Conservation (phyloP, 306 rosid genomes). For the Vicia villosa region DNA sequence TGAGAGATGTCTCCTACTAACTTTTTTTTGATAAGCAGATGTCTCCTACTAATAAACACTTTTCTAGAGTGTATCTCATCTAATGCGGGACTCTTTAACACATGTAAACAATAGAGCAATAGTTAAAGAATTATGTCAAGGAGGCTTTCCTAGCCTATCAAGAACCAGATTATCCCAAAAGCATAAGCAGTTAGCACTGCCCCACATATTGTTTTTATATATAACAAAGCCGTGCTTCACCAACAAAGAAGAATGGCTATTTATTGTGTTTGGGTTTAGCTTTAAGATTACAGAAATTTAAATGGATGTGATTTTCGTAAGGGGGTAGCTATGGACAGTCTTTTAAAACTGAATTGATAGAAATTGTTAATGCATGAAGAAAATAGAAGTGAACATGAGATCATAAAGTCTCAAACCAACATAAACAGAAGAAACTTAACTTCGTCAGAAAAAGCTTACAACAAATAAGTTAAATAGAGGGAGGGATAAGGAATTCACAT, state of each 20-base stretch:
- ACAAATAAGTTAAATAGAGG: constrained; percentile 19
- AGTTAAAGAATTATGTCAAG: constrained; percentile 12
- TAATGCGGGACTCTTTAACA: background rate
- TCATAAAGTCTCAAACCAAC: constrained; percentile 30
- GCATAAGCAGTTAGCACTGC: constrained; percentile 3
- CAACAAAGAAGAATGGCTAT: constrained; percentile 14
- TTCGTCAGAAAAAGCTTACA: constrained; percentile 1
- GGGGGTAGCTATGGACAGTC: constrained; percentile 18
- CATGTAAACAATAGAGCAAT: background rate
- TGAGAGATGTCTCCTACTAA: background rate
- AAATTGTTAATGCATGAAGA: constrained; percentile 25
- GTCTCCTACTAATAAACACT: background rate
- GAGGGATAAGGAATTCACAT: constrained; percentile 59
- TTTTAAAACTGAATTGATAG: constrained; percentile 8
- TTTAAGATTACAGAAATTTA: constrained; percentile 27
- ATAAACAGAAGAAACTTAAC: constrained; percentile 26
- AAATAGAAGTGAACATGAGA: constrained; percentile 26
- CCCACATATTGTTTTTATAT: background rate
- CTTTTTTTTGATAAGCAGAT: background rate
- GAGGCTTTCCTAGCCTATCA: constrained; percentile 3
- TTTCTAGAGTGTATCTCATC: background rate
- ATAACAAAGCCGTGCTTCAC: background rate
- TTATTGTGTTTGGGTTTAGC: constrained; percentile 25
- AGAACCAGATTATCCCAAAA: constrained; percentile 25
- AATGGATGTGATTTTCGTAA: constrained; percentile 8